phyloP scores from a whole-genome alignment of 2,329 filamentous ascomycete genomes.

The Trichophyton simii region DNA sequence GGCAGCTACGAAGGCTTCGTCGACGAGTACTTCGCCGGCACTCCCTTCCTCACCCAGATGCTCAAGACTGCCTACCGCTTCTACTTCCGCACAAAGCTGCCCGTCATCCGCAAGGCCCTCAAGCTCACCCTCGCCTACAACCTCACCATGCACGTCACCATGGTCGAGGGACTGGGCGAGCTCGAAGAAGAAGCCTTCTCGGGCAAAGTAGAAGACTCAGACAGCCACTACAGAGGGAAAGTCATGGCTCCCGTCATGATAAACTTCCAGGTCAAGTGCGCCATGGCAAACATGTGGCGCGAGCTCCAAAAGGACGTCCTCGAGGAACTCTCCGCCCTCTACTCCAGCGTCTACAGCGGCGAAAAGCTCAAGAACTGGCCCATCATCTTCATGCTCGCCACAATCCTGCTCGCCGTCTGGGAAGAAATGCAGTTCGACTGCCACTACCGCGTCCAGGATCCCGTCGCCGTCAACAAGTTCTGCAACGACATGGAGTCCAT shows the following conservation, averaged over 20 bases:
- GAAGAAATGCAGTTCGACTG: conserved; percentile 98
- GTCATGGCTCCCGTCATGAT: conserved; percentile 95
- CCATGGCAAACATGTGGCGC: conserved; percentile 95
- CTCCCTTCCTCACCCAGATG: conserved; percentile 87
- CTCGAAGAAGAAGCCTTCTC: conserved; percentile 53
- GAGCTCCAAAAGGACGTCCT: conserved; percentile 92
- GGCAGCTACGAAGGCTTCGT: conserved; percentile 86
- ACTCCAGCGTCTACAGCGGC: conserved; percentile 95
- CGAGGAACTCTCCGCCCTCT: conserved; percentile 80
- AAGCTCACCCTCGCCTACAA: conserved; percentile 95
- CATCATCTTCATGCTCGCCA: conserved; percentile 93
- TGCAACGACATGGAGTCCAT: conserved; percentile 94
- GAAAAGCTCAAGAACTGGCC: conserved; percentile 99
- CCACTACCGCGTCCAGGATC: conserved; percentile 84
- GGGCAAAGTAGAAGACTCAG: conserved; percentile 73
- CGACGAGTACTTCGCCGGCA: conserved; percentile 91
- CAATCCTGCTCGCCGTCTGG: conserved; percentile 87
- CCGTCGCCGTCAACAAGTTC: conserved; percentile 78
- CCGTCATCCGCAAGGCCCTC: conserved; percentile 85
- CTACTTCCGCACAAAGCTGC: conserved; percentile 75
- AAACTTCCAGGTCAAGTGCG: conserved; percentile 98
- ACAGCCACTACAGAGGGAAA: conserved; percentile 79
- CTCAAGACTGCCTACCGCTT: conserved; percentile 91
- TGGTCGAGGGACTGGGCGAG: conserved; percentile 78
- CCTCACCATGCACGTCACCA: conserved; percentile 82